Evolutionary conservation across 2,329 filamentous ascomycete species (phyloP).

Genomic region (Cordyceps militaris): DNA sequence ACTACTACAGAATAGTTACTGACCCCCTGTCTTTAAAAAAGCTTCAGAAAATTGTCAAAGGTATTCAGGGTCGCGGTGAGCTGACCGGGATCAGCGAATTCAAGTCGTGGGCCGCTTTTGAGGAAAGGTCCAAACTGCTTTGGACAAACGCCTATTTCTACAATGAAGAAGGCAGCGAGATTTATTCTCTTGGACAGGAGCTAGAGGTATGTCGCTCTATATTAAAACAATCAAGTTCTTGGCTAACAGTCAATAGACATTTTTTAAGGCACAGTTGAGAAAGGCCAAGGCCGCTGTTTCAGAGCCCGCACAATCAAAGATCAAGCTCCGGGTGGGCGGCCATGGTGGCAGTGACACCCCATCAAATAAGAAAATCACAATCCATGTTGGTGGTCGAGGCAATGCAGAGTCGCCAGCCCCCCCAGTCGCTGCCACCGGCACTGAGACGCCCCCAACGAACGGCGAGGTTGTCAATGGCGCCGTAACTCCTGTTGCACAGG

Average conservation of each 20-base stretch:
- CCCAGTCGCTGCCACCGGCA: slow-evolving; percentile 18
- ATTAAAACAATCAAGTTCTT: background rate
- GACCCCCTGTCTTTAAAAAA: slow-evolving; percentile 73
- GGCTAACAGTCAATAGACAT: slow-evolving; percentile 43
- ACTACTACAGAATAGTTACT: slow-evolving; percentile 80
- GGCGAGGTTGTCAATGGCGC: slow-evolving; percentile 13
- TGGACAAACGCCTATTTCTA: slow-evolving; percentile 86
- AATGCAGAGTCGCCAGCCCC: slow-evolving; percentile 46
- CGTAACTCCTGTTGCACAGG: slow-evolving; percentile 1
- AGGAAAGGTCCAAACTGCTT: slow-evolving; percentile 70
- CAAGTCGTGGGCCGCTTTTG: slow-evolving; percentile 76
- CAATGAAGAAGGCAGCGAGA: slow-evolving; percentile 87
- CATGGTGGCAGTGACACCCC: slow-evolving; percentile 37
- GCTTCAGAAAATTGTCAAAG: slow-evolving; percentile 70
- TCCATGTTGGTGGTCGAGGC: slow-evolving; percentile 58
- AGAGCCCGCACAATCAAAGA: slow-evolving; percentile 67
- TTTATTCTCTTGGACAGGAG: slow-evolving; percentile 68
- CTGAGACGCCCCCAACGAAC: slow-evolving; percentile 26
- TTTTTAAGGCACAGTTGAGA: slow-evolving; percentile 61
- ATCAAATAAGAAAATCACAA: slow-evolving; percentile 59
- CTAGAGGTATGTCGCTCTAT: slow-evolving; percentile 54
- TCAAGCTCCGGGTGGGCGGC: slow-evolving; percentile 68
- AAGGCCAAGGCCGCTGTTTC: slow-evolving; percentile 65
- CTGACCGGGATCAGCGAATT: slow-evolving; percentile 60
- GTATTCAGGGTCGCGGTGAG: slow-evolving; percentile 60